Conservation (phyloP, 345 rosid genomes). For the Ceriops zippeliana region DNA sequence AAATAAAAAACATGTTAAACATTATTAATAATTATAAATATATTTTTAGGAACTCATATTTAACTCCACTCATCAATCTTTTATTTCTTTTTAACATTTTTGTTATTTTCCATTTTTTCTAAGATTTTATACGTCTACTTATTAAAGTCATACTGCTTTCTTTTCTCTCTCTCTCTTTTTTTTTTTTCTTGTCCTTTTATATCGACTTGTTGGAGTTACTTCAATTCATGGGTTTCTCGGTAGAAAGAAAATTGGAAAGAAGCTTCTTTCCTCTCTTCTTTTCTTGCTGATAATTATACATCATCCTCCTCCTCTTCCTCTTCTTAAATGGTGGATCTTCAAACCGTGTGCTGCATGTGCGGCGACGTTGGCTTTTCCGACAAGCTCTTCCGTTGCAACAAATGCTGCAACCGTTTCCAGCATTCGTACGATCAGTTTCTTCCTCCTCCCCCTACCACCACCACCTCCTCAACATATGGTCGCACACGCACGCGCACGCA, state of each 20-base stretch:
- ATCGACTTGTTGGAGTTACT: background rate
- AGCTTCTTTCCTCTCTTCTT: slow-evolving; percentile 10
- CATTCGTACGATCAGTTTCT: slow-evolving; percentile 65
- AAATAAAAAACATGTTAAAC: too few species aligned
- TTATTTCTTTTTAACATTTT: too few species aligned
- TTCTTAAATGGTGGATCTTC: slow-evolving; percentile 69
- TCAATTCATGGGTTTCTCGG: background rate
- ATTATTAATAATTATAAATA: too few species aligned
- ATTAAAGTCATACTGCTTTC: too few species aligned
- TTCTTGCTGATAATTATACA: background rate
- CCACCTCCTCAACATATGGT: background rate
- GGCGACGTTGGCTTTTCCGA: slow-evolving; percentile 97
- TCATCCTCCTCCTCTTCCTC: too few species aligned
- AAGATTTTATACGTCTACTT: too few species aligned
- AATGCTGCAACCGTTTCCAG: slow-evolving; percentile 82
- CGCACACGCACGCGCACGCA: background rate
- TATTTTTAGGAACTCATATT: too few species aligned
- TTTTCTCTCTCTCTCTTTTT: background rate
- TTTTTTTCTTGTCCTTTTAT: too few species aligned
- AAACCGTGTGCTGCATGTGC: slow-evolving; percentile 89
- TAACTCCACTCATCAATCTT: too few species aligned
- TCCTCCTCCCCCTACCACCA: background rate
- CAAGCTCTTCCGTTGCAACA: slow-evolving; percentile 90
- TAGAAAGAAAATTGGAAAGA: too few species aligned
- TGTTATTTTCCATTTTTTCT: too few species aligned